phyloP scores from a whole-genome alignment of 345 rosid genomes.

The Moricandia arvensis region DNA sequence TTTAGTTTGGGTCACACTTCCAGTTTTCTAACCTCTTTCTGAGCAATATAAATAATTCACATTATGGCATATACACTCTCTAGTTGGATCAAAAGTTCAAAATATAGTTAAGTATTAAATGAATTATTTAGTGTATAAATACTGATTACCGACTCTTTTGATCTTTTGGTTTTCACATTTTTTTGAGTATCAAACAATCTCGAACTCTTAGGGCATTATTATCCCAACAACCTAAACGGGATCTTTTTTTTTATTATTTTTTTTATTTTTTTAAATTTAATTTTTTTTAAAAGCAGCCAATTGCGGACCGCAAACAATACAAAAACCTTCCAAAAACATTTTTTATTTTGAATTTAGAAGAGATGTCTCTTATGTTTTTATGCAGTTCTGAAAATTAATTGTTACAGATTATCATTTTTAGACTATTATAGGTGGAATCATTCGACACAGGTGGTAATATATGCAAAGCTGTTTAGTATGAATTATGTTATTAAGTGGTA shows the following conservation, averaged over 20 bases:
- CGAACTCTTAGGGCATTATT: too few relatives aligned
- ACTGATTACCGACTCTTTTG: background rate
- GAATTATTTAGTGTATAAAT: background rate
- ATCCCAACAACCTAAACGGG: too few relatives aligned
- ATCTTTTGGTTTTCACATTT: background rate
- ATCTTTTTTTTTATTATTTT: too few relatives aligned
- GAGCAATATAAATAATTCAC: background rate
- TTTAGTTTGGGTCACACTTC: background rate
- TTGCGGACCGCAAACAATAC: too few relatives aligned
- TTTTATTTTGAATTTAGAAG: too few relatives aligned
- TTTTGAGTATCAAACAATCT: background rate
- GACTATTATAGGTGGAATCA: background rate
- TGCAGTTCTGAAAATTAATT: background rate
- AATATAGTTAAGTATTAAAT: background rate
- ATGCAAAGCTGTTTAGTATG: background rate
- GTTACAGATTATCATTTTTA: background rate
- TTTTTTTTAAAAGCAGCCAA: too few relatives aligned
- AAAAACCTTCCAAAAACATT: too few relatives aligned
- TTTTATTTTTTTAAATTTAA: too few relatives aligned
- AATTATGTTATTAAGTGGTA: background rate
- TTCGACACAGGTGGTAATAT: background rate
- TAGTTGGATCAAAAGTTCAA: background rate
- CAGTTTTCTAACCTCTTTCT: constrained; percentile 3
- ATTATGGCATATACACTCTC: background rate
- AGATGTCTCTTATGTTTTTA: too few relatives aligned